phyloP scores from a whole-genome alignment of 305 asterid genomes.

The Fraxinus sp. region DNA sequence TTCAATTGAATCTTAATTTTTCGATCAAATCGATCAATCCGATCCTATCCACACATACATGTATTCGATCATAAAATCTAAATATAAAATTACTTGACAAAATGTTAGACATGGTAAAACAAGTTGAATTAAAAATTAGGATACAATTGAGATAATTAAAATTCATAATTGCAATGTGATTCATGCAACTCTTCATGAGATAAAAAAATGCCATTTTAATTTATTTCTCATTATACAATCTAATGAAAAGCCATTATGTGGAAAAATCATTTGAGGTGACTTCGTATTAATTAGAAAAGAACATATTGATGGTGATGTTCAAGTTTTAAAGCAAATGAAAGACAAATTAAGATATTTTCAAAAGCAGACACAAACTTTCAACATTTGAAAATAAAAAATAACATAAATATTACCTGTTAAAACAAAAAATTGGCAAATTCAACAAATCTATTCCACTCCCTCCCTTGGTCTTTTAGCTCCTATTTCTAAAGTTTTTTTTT shows the following conservation, averaged over 20 bases:
- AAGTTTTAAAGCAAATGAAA: neutral
- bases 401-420: too few relatives aligned
- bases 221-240: neutral
- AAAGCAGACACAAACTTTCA: neutral
- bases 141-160: neutral
- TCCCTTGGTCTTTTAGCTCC: neutral
- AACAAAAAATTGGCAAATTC: neutral
- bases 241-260: conserved; percentile 19
- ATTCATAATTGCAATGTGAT: neutral
- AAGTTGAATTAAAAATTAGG: neutral
- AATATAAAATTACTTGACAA: neutral
- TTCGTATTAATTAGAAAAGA: neutral
- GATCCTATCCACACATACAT: neutral
- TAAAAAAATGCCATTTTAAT: conserved; percentile 16
- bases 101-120: neutral
- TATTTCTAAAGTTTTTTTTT: too few relatives aligned
- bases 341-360: neutral
- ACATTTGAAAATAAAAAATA: neutral
- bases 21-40: neutral
- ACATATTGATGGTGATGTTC: neutral
- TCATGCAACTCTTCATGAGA: conserved; percentile 17
- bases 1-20: neutral
- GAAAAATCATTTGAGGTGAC: conserved; percentile 5
- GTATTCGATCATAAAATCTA: neutral
- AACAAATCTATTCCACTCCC: neutral